Percentiles rank a stretch among this genome's conserved stretches.
These are phyloP conservation scores for Phylloporus sp. DNA, from an alignment of 768 basidiomycete species.

Conservation along the genomic window DNA sequence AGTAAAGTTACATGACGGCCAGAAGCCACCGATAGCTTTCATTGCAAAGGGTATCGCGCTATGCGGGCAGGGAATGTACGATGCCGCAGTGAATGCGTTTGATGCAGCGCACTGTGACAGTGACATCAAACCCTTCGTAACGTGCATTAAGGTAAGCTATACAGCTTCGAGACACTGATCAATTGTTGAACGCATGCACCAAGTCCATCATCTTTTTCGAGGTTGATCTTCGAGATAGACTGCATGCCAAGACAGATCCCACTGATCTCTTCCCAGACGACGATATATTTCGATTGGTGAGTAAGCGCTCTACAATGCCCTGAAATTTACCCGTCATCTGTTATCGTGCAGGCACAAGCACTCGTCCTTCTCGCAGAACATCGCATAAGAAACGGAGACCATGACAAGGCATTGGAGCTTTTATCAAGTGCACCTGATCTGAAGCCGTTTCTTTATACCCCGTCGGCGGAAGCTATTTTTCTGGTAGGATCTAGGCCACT, in stretches of 20 bases:
- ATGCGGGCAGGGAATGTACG: not conserved
- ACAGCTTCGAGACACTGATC: not conserved
- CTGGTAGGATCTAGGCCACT: constrained; percentile 1
- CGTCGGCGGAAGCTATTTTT: not conserved
- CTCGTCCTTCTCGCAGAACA: not conserved
- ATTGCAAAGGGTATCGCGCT: constrained; percentile 6
- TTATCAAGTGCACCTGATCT: not conserved
- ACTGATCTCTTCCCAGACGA: not conserved
- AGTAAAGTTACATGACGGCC: no score
- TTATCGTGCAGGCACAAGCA: not conserved
- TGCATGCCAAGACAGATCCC: not conserved
- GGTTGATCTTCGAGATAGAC: not conserved
- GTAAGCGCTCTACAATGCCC: no score
- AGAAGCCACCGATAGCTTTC: not conserved
- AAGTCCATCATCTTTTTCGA: constrained; percentile 8
- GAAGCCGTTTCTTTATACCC: not conserved
- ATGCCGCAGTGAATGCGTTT: not conserved
- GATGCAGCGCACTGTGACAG: not conserved
- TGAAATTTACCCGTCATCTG: no score
- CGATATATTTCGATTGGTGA: not conserved
- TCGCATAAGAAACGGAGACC: not conserved
- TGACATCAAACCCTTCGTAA: not conserved
- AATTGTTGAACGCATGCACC: not conserved
- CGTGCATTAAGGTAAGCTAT: constrained; percentile 6
- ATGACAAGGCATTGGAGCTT: not conserved